Conservation (phyloP, 1,284 basidiomycete species). For the Tilletia indica region DNA sequence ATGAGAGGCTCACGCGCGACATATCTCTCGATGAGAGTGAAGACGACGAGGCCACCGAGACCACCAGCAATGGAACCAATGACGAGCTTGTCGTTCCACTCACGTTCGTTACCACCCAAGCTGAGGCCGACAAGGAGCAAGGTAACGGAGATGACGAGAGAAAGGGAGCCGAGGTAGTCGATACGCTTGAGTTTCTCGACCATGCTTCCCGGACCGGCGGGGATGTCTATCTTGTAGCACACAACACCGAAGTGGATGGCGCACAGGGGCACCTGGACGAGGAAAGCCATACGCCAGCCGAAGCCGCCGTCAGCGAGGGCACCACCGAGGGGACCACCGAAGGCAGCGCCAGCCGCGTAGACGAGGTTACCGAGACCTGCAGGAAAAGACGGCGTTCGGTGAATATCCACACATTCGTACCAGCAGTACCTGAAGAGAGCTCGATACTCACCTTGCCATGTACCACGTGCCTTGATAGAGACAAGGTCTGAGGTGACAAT, state of each 20-base stretch:
- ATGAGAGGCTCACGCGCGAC: slow-evolving; percentile 57
- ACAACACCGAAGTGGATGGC: slow-evolving; percentile 56
- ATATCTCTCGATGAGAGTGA: slow-evolving; percentile 60
- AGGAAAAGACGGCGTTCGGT: slow-evolving; percentile 33
- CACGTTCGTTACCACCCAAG: slow-evolving; percentile 51
- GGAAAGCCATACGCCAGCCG: slow-evolving; percentile 54
- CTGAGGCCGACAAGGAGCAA: slow-evolving; percentile 55
- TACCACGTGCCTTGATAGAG: slow-evolving; percentile 57
- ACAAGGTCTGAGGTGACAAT: slow-evolving; percentile 59
- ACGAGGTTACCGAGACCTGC: slow-evolving; percentile 52
- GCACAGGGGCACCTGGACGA: slow-evolving; percentile 56
- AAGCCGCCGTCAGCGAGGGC: slow-evolving; percentile 43
- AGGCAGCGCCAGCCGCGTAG: slow-evolving; percentile 54
- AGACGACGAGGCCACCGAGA: slow-evolving; percentile 64
- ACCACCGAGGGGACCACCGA: slow-evolving; percentile 52
- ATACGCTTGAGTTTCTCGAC: slow-evolving; percentile 57
- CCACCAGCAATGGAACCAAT: slow-evolving; percentile 42
- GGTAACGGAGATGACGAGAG: slow-evolving; percentile 55
- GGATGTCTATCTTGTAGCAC: slow-evolving; percentile 57
- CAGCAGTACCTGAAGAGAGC: slow-evolving; percentile 3
- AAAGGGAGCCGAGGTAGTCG: slow-evolving; percentile 55
- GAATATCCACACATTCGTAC: slow-evolving; percentile 2
- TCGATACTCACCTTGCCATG: slow-evolving; percentile 52
- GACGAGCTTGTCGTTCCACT: slow-evolving; percentile 47
- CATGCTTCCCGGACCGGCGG: slow-evolving; percentile 53